Evolutionary conservation across 2,329 filamentous ascomycete genomes (phyloP), one percentile per base, ranked within the genome.

Genomic region (Fusarium redolens): DNA sequence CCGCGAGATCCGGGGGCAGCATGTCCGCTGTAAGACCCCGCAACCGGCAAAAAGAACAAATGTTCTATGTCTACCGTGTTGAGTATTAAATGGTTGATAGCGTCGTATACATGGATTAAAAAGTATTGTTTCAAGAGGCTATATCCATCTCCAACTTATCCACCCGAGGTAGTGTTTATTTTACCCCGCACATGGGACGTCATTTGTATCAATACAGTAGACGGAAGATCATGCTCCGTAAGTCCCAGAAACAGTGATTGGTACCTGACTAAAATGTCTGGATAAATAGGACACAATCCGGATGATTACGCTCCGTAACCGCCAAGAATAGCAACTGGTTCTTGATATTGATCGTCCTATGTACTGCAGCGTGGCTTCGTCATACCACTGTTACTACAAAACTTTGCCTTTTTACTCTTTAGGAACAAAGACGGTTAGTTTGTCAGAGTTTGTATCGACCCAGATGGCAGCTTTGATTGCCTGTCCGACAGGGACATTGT

Each of bases 91-190:
- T 57, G n/a, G 10, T 14, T 7, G 7, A 47, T 25, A 48, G 54
- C 54, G 60, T 65, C 10, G 17, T n/a, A 65, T 65, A 35, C 6
- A 57, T 40, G 41, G 25, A 38, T 57, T n/a, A 48, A 65, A 56
- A 20, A 56, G 20, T 31, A 47, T 28, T 41, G 45, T 35, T 47
- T 57, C 25, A 43, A 47, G 44, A 50, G 44, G 38, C 35, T 52
- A 63, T 48, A 33, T 37, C 28, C 40, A 52, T 45, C 18, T 48
- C 33, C 45, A 40, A 35, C n/a, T 37, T 25, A 31, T 30, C 37
- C 31, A 40, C 4, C 31, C 20, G 28, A 51, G 33, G 43, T 20
- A 38, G 47, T 38, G 11, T 25, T 13, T 6, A 11, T 9, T 15
- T 33, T 56, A 56, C 62, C 47, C 62, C 60, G 47, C 62, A 64